Evolutionary conservation across 2,329 filamentous ascomycete genomes (phyloP).

Genomic region (Fusarium xylarioides): DNA sequence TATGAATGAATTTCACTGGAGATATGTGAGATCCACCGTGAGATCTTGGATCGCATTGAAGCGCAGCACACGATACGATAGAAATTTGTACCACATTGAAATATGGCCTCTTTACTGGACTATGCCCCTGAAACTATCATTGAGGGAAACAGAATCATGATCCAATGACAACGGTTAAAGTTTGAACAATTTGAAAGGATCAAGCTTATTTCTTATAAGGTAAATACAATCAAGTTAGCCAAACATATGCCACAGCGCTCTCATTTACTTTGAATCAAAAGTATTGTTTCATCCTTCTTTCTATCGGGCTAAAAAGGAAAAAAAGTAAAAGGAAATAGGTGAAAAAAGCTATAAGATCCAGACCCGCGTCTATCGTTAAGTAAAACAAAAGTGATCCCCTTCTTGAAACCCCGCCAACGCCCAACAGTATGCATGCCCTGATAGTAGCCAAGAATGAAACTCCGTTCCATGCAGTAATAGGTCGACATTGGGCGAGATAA

Average conservation of each 20-base stretch:
- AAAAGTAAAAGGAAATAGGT: constrained; percentile 19
- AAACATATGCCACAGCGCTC: background rate
- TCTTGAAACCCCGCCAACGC: constrained; percentile 41
- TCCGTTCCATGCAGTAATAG: constrained; percentile 18
- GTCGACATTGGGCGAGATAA: constrained; percentile 4
- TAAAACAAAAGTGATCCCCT: constrained; percentile 23
- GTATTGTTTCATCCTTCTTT: constrained; percentile 32
- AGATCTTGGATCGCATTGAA: background rate
- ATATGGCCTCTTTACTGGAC: background rate
- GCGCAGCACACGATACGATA: background rate
- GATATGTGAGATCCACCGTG: too few species aligned
- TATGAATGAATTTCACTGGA: background rate
- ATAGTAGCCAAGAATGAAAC: constrained; percentile 36
- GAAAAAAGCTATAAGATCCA: constrained; percentile 3
- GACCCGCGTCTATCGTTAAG: constrained; percentile 29
- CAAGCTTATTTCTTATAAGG: background rate
- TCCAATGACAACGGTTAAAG: too few species aligned
- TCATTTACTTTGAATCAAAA: constrained; percentile 4
- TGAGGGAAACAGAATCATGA: background rate
- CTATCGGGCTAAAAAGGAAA: constrained; percentile 24
- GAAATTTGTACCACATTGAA: background rate
- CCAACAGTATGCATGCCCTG: constrained; percentile 40
- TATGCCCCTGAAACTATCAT: too few species aligned
- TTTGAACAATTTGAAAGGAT: background rate
- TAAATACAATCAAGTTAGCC: background rate